Base-by-base conservation (phyloP, 352 stramenopile genomes). In the Phytophthora multivora region DNA sequence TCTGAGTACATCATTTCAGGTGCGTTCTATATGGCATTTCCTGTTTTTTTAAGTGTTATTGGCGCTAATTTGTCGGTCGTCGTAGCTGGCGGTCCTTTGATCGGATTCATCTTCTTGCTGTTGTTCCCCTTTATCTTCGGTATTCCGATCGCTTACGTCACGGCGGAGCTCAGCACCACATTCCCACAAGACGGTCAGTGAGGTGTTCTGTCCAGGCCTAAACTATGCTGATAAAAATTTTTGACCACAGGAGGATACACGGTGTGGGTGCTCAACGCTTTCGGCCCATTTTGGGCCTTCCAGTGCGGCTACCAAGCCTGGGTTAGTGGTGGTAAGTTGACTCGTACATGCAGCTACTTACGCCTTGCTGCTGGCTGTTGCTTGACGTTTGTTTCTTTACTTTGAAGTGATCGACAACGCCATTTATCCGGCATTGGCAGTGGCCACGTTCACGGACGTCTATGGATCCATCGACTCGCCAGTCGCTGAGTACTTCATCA, bases 201-300 rank as follows among this genome's bases (percentile, higher is more conserved):
- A 23, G 12, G 15, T 11, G 30, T 6, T 42, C 23, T 33, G 28
- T 33, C 9, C 7, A 33, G 28, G 7, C 13, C 28, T 9, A 12
- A 33, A 33, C 26, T 4, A 33, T 41, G 15, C 71, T 45, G 76
- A 63, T 47, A 50, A 33, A 33, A 1, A 33, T 33, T 33, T 11
- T 15, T 15, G 10, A 47, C 3, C 30, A 12, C 51, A 67, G 59
- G 78, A 19, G 91, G 80, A 49, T 97, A 89, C 63, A 91, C 96
- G 7, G 83, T 93, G 6, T 98, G 95, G 95, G 89, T 98, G 6
- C 73, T 96, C 47, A 84, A 94, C 59, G 90, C 93, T 0, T 96
- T 97, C 78, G 93, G 93, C 11, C 75, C 86, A 1, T 96, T 93
- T 69, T 94, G 84, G 86, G 86, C 68, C 7, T 95, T 91, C 54